Percentiles rank a stretch among this genome's conserved stretches.
These are phyloP conservation scores for Durio zibethinus DNA, from an alignment of 345 rosid species.

Conservation along the genomic window DNA sequence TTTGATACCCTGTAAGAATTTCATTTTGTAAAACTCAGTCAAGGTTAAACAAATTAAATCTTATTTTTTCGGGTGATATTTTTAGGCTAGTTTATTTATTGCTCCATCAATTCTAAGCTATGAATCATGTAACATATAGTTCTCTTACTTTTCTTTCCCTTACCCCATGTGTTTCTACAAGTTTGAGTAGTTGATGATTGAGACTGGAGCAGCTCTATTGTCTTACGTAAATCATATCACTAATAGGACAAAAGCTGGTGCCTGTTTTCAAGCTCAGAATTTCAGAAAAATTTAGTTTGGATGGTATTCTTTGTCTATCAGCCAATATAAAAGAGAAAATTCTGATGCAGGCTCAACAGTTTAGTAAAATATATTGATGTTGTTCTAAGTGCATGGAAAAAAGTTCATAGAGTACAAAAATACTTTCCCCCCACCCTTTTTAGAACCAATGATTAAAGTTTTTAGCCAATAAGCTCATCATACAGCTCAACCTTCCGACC, in stretches of 20 bases:
- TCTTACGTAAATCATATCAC: background rate
- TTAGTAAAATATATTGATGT: background rate
- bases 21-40: no score
- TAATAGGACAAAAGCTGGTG: background rate
- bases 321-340: background rate
- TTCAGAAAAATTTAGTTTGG: background rate
- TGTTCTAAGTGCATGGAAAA: constrained; percentile 8
- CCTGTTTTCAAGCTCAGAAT: background rate
- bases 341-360: background rate
- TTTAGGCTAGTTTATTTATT: no score
- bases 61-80: background rate
- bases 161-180: background rate
- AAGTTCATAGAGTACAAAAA: constrained; percentile 20
- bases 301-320: background rate
- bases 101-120: no score
- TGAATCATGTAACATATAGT: no score
- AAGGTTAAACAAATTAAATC: background rate
- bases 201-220: background rate
- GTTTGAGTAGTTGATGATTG: background rate
- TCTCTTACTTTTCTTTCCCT: background rate
- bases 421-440: constrained; percentile 34
- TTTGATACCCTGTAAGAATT: no score
- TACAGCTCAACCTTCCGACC: constrained; percentile 9
- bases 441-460: background rate
- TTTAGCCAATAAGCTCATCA: background rate